Conservation (phyloP, 768 basidiomycete species). For the Gelatoporia subvermispora region DNA sequence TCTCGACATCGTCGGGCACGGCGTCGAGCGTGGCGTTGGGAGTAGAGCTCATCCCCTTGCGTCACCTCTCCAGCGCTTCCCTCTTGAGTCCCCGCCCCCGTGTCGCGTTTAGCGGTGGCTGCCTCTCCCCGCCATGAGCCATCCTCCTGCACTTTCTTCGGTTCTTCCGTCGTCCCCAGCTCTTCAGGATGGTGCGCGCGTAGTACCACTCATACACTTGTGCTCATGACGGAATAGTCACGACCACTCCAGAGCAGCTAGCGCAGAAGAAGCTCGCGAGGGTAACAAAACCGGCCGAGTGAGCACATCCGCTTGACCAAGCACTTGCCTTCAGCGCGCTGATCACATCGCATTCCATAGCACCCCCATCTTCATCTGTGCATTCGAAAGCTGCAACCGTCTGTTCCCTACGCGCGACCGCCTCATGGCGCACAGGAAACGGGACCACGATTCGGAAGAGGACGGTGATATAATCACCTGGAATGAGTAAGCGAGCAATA, state of each 20-base stretch:
- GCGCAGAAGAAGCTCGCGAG: conserved; percentile 49
- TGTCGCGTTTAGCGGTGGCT: not conserved
- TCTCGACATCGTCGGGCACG: not conserved
- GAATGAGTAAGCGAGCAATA: conserved; percentile 55
- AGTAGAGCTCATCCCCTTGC: too few species aligned
- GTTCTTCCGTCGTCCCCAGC: conserved; percentile 47
- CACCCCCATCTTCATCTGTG: conserved; percentile 80
- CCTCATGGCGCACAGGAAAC: conserved; percentile 65
- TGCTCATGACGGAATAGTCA: conserved; percentile 25
- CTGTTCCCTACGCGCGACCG: conserved; percentile 68
- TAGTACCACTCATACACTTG: not conserved
- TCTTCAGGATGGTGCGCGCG: conserved; percentile 40
- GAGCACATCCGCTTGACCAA: conserved; percentile 21
- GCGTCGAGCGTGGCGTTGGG: not conserved
- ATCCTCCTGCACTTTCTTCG: conserved; percentile 36
- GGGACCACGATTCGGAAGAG: conserved; percentile 62
- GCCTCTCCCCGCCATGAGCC: conserved; percentile 7
- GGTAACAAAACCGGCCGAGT: conserved; percentile 66
- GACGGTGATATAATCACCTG: conserved; percentile 61
- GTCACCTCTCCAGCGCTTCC: too few species aligned
- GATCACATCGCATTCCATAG: conserved; percentile 30
- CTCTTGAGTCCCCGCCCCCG: too few species aligned
- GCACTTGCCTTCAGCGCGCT: not conserved
- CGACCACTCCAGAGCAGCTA: conserved; percentile 50
- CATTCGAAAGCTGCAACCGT: conserved; percentile 63